Percentiles rank a stretch among this genome's conserved stretches.
Evolutionary conservation across 1,284 basidiomycete species (phyloP).

Genomic region (Flammula alnicola): DNA sequence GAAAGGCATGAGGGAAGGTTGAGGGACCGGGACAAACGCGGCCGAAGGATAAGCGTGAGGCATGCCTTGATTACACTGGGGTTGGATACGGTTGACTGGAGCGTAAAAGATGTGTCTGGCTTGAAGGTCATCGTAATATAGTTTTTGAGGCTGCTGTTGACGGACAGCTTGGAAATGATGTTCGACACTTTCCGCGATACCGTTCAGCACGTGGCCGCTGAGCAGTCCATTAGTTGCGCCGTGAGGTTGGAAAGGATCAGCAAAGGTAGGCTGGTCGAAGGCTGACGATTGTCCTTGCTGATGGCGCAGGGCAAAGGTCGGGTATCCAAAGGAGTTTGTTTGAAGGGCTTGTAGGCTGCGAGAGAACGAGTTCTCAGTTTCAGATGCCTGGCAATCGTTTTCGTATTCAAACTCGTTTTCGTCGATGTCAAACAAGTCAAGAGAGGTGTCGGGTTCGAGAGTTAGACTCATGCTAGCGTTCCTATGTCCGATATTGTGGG

Average conservation of each 20-base stretch:
- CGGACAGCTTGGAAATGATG: slow-evolving; percentile 40
- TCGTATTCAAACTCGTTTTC: slow-evolving; percentile 64
- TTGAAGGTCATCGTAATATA: slow-evolving; percentile 26
- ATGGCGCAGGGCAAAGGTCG: slow-evolving; percentile 32
- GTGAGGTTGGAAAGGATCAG: slow-evolving; percentile 40
- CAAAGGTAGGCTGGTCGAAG: slow-evolving; percentile 38
- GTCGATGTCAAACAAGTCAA: slow-evolving; percentile 74
- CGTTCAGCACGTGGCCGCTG: slow-evolving; percentile 32
- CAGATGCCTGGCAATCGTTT: slow-evolving; percentile 32
- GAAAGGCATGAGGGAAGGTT: slow-evolving; percentile 30
- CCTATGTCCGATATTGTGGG: slow-evolving; percentile 34
- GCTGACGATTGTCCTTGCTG: slow-evolving; percentile 46
- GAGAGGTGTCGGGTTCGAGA: slow-evolving; percentile 45
- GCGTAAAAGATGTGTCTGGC: slow-evolving; percentile 23
- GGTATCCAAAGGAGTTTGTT: slow-evolving; percentile 38
- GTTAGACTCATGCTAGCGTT: slow-evolving; percentile 36
- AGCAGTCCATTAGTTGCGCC: slow-evolving; percentile 20
- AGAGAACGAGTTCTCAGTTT: slow-evolving; percentile 34
- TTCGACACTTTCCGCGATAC: slow-evolving; percentile 43
- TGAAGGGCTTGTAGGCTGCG: slow-evolving; percentile 31
- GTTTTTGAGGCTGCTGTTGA: slow-evolving; percentile 27
- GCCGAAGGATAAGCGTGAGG: slow-evolving; percentile 27
- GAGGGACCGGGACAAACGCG: slow-evolving; percentile 29
- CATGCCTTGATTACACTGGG: slow-evolving; percentile 22
- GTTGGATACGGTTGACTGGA: slow-evolving; percentile 20